These are phyloP conservation scores for Rhodosporidiobolus sp. DNA, from an alignment of 768 basidiomycete genomes.

Conservation along the genomic window DNA sequence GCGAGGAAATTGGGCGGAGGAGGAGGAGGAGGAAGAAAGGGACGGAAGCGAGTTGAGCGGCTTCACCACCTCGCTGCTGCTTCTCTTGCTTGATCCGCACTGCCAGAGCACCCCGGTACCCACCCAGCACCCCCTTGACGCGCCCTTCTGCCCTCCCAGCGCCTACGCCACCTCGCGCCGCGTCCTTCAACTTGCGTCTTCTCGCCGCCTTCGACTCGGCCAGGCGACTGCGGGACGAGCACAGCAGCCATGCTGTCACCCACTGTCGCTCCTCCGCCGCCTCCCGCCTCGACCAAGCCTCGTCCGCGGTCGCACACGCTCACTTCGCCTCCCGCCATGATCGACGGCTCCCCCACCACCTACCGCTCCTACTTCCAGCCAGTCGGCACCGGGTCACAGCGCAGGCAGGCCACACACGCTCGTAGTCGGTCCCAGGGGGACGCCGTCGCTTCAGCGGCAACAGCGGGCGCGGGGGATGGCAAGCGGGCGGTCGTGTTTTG, in stretches of 20 bases:
- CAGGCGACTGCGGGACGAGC: not conserved
- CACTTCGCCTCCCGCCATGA: not conserved
- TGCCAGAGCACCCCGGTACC: no score
- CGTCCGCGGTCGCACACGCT: constrained; percentile 24
- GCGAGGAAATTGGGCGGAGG: no score
- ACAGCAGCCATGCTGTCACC: constrained; percentile 8
- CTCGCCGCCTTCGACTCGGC: not conserved
- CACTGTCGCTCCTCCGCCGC: not conserved
- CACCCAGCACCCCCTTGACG: no score
- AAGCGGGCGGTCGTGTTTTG: constrained; percentile 25
- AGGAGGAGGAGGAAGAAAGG: no score
- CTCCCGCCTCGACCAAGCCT: not conserved
- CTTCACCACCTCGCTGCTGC: no score
- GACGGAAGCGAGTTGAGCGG: no score
- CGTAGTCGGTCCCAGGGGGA: constrained; percentile 21
- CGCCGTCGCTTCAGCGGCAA: not conserved
- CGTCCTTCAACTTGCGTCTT: not conserved
- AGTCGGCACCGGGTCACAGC: constrained; percentile 12
- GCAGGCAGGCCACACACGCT: not conserved
- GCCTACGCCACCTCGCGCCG: no score
- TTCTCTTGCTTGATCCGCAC: no score
- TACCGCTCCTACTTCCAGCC: constrained; percentile 31
- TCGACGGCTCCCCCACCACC: not conserved
- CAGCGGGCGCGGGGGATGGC: not conserved
- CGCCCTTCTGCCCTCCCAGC: no score